phyloP scores from a whole-genome alignment of 2,329 filamentous ascomycete species.

The Herpotrichia juniperi region DNA sequence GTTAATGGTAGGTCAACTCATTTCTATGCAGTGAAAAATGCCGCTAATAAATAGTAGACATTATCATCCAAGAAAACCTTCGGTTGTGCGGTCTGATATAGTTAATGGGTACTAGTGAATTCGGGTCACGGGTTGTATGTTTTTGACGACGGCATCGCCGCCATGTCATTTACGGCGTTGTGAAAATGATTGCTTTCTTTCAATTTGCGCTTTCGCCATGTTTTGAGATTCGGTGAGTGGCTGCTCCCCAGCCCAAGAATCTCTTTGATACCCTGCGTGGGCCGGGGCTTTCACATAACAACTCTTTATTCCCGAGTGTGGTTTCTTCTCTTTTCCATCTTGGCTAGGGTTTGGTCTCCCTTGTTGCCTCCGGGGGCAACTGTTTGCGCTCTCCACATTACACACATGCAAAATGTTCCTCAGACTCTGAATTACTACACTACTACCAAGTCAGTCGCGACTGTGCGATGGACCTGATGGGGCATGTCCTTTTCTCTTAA shows the following conservation, averaged over 20 bases:
- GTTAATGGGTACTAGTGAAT: slow-evolving; percentile 19
- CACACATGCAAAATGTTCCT: neutral
- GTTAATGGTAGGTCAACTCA: slow-evolving; percentile 80
- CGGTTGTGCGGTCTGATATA: slow-evolving; percentile 96
- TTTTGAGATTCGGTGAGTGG: slow-evolving; percentile 36
- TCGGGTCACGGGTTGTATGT: slow-evolving; percentile 44
- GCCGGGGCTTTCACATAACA: slow-evolving; percentile 24
- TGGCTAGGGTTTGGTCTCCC: slow-evolving; percentile 3
- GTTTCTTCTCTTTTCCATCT: slow-evolving; percentile 1
- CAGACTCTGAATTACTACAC: slow-evolving; percentile 11
- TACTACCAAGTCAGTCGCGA: too few relatives aligned
- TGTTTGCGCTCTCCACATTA: too few relatives aligned
- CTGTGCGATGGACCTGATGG: neutral
- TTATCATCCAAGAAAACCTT: slow-evolving; percentile 99
- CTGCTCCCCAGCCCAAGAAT: slow-evolving; percentile 20
- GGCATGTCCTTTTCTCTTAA: slow-evolving; percentile 7
- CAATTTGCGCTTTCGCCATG: slow-evolving; percentile 24
- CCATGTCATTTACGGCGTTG: slow-evolving; percentile 46
- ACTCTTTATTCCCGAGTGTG: slow-evolving; percentile 10
- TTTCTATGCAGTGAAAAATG: slow-evolving; percentile 1
- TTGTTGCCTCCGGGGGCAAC: neutral
- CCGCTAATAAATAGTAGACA: slow-evolving; percentile 70
- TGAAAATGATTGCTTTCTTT: slow-evolving; percentile 39
- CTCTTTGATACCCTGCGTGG: slow-evolving; percentile 21
- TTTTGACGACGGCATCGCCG: slow-evolving; percentile 35